phyloP scores from a whole-genome alignment of 306 rosid species.

The Neltuma alba region DNA sequence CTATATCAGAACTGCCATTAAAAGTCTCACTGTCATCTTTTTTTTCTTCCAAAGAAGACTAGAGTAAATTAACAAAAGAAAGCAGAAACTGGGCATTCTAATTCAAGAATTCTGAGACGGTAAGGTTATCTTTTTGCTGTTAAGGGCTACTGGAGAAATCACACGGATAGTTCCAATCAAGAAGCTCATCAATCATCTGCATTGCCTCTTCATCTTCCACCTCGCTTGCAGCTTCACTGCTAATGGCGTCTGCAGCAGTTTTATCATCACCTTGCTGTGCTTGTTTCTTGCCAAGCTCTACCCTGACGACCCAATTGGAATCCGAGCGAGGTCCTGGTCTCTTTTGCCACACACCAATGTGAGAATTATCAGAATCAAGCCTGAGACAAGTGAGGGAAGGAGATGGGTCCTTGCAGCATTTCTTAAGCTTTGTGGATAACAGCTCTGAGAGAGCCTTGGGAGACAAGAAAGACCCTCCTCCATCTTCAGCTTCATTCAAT shows the following conservation, averaged over 20 bases:
- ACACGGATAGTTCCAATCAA: slow-evolving; percentile 72
- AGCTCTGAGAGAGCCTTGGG: slow-evolving; percentile 90
- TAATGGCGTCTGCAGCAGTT: background rate
- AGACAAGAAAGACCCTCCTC: slow-evolving; percentile 46
- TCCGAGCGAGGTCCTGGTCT: slow-evolving; percentile 75
- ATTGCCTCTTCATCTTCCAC: slow-evolving; percentile 72
- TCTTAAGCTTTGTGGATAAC: slow-evolving; percentile 83
- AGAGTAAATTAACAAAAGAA: slow-evolving; percentile 35
- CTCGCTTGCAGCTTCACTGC: slow-evolving; percentile 28
- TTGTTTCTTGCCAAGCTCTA: slow-evolving; percentile 69
- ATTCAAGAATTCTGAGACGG: slow-evolving; percentile 37
- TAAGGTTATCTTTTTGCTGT: slow-evolving; percentile 30
- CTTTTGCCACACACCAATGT: slow-evolving; percentile 98
- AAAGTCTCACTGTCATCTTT: slow-evolving; percentile 15
- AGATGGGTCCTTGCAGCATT: slow-evolving; percentile 85
- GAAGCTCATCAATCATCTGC: slow-evolving; percentile 98
- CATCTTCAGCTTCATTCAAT: slow-evolving; percentile 33
- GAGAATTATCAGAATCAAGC: slow-evolving; percentile 91
- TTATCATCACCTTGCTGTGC: background rate
- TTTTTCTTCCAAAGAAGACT: background rate
- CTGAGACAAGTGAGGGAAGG: slow-evolving; percentile 94
- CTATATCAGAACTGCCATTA: slow-evolving; percentile 31
- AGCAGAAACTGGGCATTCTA: slow-evolving; percentile 25
- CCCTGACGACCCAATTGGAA: slow-evolving; percentile 92
- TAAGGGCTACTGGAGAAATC: slow-evolving; percentile 43